Conservation (phyloP, 2,329 filamentous ascomycete species). For the Colletotrichum scovillei region DNA sequence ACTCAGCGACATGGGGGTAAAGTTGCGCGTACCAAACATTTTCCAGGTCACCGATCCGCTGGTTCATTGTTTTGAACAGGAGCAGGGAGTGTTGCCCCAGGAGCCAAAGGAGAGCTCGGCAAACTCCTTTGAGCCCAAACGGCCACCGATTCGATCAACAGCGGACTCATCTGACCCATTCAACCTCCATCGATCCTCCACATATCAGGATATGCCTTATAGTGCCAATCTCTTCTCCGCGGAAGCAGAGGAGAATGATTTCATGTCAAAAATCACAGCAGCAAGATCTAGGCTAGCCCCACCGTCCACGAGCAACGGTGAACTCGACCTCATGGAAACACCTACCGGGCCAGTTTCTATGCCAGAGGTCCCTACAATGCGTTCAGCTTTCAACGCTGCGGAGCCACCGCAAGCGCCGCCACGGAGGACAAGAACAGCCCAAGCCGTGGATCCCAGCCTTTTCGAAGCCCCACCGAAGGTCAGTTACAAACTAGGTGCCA, state of each 20-base stretch:
- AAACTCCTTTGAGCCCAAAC: slow-evolving; percentile 56
- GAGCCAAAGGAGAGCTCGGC: slow-evolving; percentile 51
- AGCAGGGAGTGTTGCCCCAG: slow-evolving; percentile 43
- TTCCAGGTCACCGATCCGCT: slow-evolving; percentile 77
- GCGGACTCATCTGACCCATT: slow-evolving; percentile 62
- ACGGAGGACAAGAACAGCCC: slow-evolving; percentile 65
- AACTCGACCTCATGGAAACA: slow-evolving; percentile 72
- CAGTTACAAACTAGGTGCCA: slow-evolving; percentile 65
- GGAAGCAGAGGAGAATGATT: slow-evolving; percentile 62
- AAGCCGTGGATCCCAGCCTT: slow-evolving; percentile 61
- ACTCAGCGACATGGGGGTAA: slow-evolving; percentile 88
- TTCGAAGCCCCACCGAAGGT: slow-evolving; percentile 73
- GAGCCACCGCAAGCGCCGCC: slow-evolving; percentile 65
- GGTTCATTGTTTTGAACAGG: slow-evolving; percentile 58
- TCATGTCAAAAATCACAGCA: slow-evolving; percentile 66
- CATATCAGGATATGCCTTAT: slow-evolving; percentile 52
- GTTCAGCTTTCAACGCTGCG: slow-evolving; percentile 41
- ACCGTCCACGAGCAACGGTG: slow-evolving; percentile 49
- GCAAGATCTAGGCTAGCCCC: slow-evolving; percentile 59
- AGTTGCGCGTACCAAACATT: slow-evolving; percentile 84
- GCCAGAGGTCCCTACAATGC: slow-evolving; percentile 49
- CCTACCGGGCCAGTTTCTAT: slow-evolving; percentile 62
- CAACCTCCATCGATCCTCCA: slow-evolving; percentile 54
- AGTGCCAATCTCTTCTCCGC: slow-evolving; percentile 53
- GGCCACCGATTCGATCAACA: slow-evolving; percentile 51